Conservation (phyloP, 768 basidiomycete species). For the Pisolithus microcarpus region DNA sequence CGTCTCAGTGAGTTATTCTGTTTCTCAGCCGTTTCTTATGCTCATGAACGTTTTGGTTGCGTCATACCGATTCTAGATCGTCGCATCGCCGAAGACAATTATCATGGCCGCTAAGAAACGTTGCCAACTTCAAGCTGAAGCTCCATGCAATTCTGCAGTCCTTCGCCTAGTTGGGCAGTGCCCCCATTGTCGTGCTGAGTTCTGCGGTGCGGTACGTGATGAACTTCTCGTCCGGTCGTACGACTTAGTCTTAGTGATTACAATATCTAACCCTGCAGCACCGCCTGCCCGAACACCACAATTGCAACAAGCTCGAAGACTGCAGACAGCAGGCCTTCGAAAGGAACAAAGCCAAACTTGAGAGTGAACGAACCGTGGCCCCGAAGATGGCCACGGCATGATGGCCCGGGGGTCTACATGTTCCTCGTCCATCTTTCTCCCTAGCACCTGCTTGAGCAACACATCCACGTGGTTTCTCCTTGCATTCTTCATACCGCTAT, state of each 20-base stretch:
- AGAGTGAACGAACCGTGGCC: constrained; percentile 81
- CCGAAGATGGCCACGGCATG: constrained; percentile 81
- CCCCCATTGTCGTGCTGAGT: constrained; percentile 68
- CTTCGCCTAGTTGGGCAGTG: constrained; percentile 83
- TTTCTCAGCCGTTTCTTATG: not conserved
- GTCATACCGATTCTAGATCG: not conserved
- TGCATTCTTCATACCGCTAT: constrained; percentile 8
- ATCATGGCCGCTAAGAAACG: constrained; percentile 82
- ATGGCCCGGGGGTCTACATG: constrained; percentile 10
- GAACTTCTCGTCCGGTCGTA: not conserved
- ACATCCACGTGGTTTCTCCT: not conserved
- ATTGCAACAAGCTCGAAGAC: constrained; percentile 74
- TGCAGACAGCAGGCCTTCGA: constrained; percentile 86
- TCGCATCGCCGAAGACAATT: not conserved
- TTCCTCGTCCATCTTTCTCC: constrained; percentile 6
- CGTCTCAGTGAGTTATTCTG: not conserved
- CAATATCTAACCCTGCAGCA: constrained; percentile 42
- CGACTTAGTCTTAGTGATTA: constrained; percentile 7
- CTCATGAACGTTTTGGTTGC: not conserved
- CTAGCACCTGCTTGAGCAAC: constrained; percentile 3
- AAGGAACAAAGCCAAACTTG: constrained; percentile 79
- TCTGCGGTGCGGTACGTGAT: constrained; percentile 65
- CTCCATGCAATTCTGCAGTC: constrained; percentile 65
- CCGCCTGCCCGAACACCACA: constrained; percentile 83
- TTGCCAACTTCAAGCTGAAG: constrained; percentile 58